Evolutionary conservation across 2,329 filamentous ascomycete species (phyloP), one percentile per base, ranked within the genome.

Genomic region (Fusarium irregulare): DNA sequence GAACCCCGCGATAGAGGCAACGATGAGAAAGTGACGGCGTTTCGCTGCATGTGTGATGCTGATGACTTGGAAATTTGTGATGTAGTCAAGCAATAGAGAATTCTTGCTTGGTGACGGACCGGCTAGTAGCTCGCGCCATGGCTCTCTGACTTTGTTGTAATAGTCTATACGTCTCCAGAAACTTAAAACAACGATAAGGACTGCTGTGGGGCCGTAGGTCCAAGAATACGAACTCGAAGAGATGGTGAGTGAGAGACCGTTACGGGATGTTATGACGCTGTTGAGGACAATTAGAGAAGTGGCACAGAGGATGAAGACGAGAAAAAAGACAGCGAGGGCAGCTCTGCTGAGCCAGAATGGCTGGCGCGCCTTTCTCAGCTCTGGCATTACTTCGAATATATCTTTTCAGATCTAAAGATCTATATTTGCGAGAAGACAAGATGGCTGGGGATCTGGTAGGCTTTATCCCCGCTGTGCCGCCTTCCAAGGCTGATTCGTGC

Each of bases 1-100:
- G 27, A 44, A 54, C 7, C 37, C 30, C 0, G 6, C 3, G 5
- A 54, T 44, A 11, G 50, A 42, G 2, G 50, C 9, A 13, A 10
- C 13, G 6, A 53, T 9, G 1, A 2, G 16, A 3, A 54, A 54
- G 5, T 54, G 47, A 0, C 55, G 0, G 1, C 25, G 13, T 1
- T 9, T 44, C 1, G 4, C 20, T 0, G 55, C 20, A 0, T 1
- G 34, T 4, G 7, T 13, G 2, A 58, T 3, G 0, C 47, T 58
- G 14, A 32, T 7, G 0, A 54, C 1, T 18, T 58, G 47, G 0
- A 58, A 4, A 4, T 6, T 21, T 0, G 55, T 10, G 0, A 58
- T 7, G 20, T 58, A 58, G 4, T 58, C 47, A 0, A 54, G 13
- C 3, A 58, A 5, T n/a, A 58, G 13, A 23, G 42, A 45, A 1